Evolutionary conservation across 2,329 filamentous ascomycete species (phyloP).

Genomic region (Metarhizium album): DNA sequence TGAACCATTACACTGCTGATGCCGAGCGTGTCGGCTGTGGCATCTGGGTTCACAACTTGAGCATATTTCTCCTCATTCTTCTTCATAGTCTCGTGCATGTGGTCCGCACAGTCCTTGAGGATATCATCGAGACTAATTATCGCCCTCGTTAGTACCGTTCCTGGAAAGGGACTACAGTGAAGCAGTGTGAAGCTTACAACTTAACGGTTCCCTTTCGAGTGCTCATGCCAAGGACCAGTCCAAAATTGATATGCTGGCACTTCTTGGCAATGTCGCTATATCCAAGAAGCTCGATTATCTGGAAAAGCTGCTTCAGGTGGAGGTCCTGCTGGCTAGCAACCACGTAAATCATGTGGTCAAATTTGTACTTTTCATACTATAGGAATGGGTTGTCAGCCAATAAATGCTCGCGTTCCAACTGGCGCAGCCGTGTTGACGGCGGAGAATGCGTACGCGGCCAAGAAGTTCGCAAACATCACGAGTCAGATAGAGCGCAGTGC

Average conservation of each 20-base stretch:
- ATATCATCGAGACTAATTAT: constrained; percentile 10
- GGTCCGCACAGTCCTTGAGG: constrained; percentile 61
- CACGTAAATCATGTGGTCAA: constrained; percentile 74
- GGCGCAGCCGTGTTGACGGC: too few species aligned
- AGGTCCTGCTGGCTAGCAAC: constrained; percentile 62
- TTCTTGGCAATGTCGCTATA: constrained; percentile 56
- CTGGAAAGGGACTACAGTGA: background rate
- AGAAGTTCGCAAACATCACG: constrained; percentile 68
- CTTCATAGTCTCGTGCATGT: constrained; percentile 97
- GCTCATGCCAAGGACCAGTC: constrained; percentile 59
- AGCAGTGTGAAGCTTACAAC: constrained; percentile 29
- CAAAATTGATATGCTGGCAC: constrained; percentile 68
- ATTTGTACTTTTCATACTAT: constrained; percentile 45
- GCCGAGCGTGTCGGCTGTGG: constrained; percentile 76
- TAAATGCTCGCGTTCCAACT: background rate
- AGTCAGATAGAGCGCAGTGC: constrained; percentile 67
- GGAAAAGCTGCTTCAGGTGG: constrained; percentile 60
- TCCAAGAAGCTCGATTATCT: constrained; percentile 63
- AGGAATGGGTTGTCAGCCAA: background rate
- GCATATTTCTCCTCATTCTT: constrained; percentile 84
- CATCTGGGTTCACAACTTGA: constrained; percentile 74
- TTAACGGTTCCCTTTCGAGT: constrained; percentile 65
- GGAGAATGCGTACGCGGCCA: constrained; percentile 32
- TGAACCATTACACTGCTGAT: constrained; percentile 97
- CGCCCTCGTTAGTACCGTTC: background rate